Evolutionary conservation across 345 rosid genomes (phyloP).

Genomic region (Citrus australasica): DNA sequence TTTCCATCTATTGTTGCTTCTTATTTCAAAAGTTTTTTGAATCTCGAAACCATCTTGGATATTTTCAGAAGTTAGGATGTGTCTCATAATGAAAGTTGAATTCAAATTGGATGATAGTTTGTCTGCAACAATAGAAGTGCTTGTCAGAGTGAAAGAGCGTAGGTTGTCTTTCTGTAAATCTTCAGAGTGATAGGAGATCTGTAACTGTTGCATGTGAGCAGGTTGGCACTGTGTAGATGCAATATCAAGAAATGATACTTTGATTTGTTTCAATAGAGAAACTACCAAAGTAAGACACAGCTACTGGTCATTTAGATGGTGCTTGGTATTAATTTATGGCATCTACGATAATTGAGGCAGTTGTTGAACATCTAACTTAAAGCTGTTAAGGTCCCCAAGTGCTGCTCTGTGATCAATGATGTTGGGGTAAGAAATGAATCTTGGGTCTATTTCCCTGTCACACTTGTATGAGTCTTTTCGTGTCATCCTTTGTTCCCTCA

Average conservation of each 20-base stretch:
- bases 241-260: neutral
- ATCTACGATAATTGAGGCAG: neutral
- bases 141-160: neutral
- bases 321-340: conserved; percentile 11
- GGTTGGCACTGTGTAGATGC: neutral
- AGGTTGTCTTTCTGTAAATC: neutral
- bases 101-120: neutral
- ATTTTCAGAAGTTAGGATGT: neutral
- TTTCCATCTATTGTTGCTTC: neutral
- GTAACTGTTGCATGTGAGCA: neutral
- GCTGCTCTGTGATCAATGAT: neutral
- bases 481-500: neutral
- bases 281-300: neutral
- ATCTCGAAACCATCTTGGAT: neutral
- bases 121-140: neutral
- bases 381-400: conserved; percentile 9
- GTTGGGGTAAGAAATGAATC: neutral
- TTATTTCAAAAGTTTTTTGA: neutral
- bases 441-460: neutral
- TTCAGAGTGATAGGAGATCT: neutral
- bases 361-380: conserved; percentile 4
- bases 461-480: neutral
- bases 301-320: neutral
- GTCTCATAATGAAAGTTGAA: neutral
- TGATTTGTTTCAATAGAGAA: conserved; percentile 1